These are phyloP conservation scores for Chlamydomonas incerta DNA, from an alignment of 139 green algal species.

Conservation along the genomic window DNA sequence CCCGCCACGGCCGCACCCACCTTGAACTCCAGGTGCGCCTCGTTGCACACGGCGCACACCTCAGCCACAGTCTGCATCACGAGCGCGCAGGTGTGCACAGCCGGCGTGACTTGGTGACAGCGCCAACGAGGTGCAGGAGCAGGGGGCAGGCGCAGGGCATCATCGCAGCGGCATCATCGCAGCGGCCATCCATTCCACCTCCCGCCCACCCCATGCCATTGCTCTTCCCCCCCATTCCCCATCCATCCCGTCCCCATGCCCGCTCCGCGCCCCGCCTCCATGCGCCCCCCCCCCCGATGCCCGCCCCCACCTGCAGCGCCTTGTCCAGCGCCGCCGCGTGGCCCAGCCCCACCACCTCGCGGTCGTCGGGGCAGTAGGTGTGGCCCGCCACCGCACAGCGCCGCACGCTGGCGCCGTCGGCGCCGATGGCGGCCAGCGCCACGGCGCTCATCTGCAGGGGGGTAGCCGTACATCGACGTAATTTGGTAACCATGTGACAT, in stretches of 20 bases:
- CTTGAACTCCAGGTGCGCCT: conserved; percentile 83
- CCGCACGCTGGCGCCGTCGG: conserved; percentile 17
- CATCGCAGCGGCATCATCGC: too few species aligned
- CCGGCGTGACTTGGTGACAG: too few species aligned
- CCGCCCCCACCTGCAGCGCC: conserved; percentile 59
- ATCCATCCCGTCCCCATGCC: not conserved
- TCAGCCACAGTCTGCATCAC: conserved; percentile 73
- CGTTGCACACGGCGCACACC: conserved; percentile 93
- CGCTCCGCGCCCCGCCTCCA: too few species aligned
- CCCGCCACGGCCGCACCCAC: not conserved
- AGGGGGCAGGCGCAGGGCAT: too few species aligned
- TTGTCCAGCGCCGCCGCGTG: conserved; percentile 43
- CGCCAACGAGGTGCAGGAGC: too few species aligned
- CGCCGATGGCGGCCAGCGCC: conserved; percentile 68
- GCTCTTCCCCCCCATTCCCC: not conserved
- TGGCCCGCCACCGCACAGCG: conserved; percentile 79
- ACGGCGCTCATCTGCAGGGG: conserved; percentile 84
- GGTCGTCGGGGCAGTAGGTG: conserved; percentile 91
- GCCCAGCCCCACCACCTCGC: conserved; percentile 75
- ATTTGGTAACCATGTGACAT: too few species aligned
- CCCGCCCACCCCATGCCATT: too few species aligned
- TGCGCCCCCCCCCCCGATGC: too few species aligned
- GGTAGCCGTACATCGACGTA: not conserved
- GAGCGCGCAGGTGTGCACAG: too few species aligned
- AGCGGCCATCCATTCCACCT: too few species aligned